Evolutionary conservation across 805 yeast genomes (phyloP).

Genomic region (Debaryomyces prosopidis): DNA sequence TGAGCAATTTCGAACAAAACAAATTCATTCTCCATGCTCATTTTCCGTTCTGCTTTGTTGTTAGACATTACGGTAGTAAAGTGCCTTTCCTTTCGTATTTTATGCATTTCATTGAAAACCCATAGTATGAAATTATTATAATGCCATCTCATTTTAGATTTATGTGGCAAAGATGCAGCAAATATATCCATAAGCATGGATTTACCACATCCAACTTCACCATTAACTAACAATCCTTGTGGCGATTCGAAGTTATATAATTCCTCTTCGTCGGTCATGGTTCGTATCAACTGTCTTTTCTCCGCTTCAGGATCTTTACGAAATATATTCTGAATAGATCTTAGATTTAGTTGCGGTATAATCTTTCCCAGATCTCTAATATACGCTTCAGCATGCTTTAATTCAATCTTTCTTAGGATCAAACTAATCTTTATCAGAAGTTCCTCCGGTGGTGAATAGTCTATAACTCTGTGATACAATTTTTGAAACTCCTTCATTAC

Average conservation of each 20-base stretch:
- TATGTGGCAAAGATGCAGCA: conserved; percentile 63
- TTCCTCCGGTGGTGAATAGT: conserved; percentile 57
- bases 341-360: conserved; percentile 16
- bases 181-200: conserved; percentile 73
- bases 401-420: conserved; percentile 32
- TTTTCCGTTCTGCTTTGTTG: conserved; percentile 17
- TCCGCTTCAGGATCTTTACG: conserved; percentile 29
- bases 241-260: conserved; percentile 55
- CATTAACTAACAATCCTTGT: conserved; percentile 62
- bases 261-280: conserved; percentile 63
- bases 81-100: conserved; percentile 46
- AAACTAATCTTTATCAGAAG: conserved; percentile 44
- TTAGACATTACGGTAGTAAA: conserved; percentile 25
- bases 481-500: conserved; percentile 64
- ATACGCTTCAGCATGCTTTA: conserved; percentile 27
- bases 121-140: conserved; percentile 68
- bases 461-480: conserved; percentile 55
- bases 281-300: conserved; percentile 45
- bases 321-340: conserved; percentile 22
- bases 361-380: conserved; percentile 10
- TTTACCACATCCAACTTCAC: conserved; percentile 75
- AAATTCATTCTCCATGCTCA: conserved; percentile 59
- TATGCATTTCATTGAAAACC: conserved; percentile 64
- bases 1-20: conserved; percentile 67
- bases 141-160: conserved; percentile 69